Evolutionary conservation across 495 filamentous ascomycete species (phyloP).

Genomic region (Tuber calosporum): DNA sequence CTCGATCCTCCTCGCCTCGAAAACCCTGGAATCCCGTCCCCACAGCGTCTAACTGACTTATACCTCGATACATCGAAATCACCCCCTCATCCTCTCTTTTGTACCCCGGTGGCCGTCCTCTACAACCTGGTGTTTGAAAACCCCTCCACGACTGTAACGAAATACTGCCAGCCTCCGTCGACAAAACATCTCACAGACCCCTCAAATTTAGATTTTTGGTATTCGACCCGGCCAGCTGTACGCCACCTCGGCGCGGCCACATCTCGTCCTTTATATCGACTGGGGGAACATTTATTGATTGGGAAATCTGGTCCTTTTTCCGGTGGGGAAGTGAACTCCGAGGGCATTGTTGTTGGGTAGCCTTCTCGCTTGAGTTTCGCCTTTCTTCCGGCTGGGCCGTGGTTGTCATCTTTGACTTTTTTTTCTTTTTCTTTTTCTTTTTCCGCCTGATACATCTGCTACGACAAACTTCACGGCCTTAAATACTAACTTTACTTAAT

Average conservation of each 20-base stretch:
- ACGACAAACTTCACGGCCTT: slow-evolving; percentile 39
- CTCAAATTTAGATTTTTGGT: slow-evolving; percentile 24
- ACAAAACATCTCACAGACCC: slow-evolving; percentile 8
- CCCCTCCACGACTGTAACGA: slow-evolving; percentile 37
- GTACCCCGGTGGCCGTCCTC: slow-evolving; percentile 15
- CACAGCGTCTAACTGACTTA: slow-evolving; percentile 18
- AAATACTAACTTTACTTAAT: slow-evolving; percentile 32
- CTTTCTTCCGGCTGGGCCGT: slow-evolving; percentile 42
- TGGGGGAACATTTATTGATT: slow-evolving; percentile 26
- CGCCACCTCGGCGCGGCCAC: slow-evolving; percentile 19
- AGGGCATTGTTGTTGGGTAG: slow-evolving; percentile 22
- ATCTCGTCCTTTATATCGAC: slow-evolving; percentile 16
- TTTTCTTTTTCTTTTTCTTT: slow-evolving; percentile 23
- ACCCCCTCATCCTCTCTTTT: background rate
- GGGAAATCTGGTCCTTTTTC: slow-evolving; percentile 20
- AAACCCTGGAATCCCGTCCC: slow-evolving; percentile 20
- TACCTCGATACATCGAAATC: slow-evolving; percentile 12
- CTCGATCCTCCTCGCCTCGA: slow-evolving; percentile 22
- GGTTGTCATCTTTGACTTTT: slow-evolving; percentile 35
- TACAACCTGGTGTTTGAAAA: slow-evolving; percentile 32
- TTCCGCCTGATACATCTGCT: slow-evolving; percentile 26
- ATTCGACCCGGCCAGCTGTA: slow-evolving; percentile 24
- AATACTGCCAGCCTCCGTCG: background rate
- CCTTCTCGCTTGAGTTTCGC: slow-evolving; percentile 33
- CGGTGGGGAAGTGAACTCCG: slow-evolving; percentile 18